Base-by-base conservation (phyloP, 805 yeast genomes). In the Kuraishia hungarica region DNA sequence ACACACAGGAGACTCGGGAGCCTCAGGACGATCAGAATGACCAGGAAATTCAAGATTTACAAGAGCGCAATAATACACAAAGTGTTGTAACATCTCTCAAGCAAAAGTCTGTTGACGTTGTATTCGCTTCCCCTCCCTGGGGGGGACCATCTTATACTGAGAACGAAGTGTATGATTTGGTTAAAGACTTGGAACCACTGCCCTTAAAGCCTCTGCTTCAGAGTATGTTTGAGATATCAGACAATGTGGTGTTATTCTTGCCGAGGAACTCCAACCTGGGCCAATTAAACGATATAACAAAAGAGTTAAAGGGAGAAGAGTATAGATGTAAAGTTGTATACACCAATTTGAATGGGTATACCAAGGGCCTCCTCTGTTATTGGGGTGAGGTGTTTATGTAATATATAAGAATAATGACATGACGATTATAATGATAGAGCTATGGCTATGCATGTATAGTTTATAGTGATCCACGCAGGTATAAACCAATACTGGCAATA, bases 81-180 rank as follows among this genome's bases (percentile, higher is more conserved):
- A 7, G 56, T 59, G 39, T 21, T 58, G 8, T 43, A 57, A 19
- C 20, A 51, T 7, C 55, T 61, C 17, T 19, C 39, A 23, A 22
- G 52, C 2, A 47, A 3, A 7, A 26, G 23, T 65, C 67, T 13
- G 75, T 80, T 46, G 87, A 82, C 60, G 72, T 84, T 53, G 74
- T 82, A 10, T 88, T 86, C 69, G 77, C 82, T n/a, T 86, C 93
- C 1, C 96, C 96, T 1, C 96, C 96, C 0, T 89, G 96, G 96
- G 96, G 94, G 39, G 96, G 96, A 0, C 87, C 89, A 0, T 64
- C 68, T 1, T 89, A 88, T 66, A 59, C 67, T n/a, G 65, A 66
- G 0, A 62, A 68, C 17, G 67, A 66, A 0, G 58, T 60, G 2
- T 85, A 78, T 66, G 83, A 84, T 59, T 65, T 85, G 22, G 68